phyloP scores from a whole-genome alignment of 1,139 yeast genomes.

The Diutina neorugosa region DNA sequence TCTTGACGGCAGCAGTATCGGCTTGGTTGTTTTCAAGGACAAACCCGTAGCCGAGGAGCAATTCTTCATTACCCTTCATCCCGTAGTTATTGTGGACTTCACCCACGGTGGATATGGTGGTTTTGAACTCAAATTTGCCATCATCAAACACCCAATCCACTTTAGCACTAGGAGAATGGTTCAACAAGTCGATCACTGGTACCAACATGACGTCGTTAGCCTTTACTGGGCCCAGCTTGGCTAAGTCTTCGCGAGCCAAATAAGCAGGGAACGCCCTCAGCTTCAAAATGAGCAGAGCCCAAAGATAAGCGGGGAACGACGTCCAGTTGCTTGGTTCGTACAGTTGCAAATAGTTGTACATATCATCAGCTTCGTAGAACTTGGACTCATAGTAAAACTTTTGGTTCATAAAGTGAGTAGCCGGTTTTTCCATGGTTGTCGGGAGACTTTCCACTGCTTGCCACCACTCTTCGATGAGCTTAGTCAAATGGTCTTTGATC shows the following conservation, averaged over 20 bases:
- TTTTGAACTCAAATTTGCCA: background rate
- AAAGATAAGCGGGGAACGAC: slow-evolving; percentile 51
- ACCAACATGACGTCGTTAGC: slow-evolving; percentile 41
- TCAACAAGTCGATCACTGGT: slow-evolving; percentile 70
- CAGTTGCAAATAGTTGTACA: slow-evolving; percentile 16
- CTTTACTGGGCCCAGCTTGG: slow-evolving; percentile 17
- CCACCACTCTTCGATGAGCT: slow-evolving; percentile 44
- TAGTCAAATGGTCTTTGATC: slow-evolving; percentile 20
- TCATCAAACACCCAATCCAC: slow-evolving; percentile 45
- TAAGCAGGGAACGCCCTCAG: slow-evolving; percentile 73
- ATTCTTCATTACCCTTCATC: slow-evolving; percentile 71
- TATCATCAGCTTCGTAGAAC: slow-evolving; percentile 28
- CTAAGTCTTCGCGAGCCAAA: slow-evolving; percentile 16
- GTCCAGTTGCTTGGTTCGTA: slow-evolving; percentile 35
- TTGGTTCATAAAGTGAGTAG: slow-evolving; percentile 26
- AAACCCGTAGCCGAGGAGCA: slow-evolving; percentile 58
- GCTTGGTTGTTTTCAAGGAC: slow-evolving; percentile 43
- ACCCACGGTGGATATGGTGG: slow-evolving; percentile 12
- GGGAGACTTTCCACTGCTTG: slow-evolving; percentile 23
- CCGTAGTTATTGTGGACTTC: slow-evolving; percentile 79
- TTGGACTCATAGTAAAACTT: slow-evolving; percentile 37
- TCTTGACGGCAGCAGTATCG: slow-evolving; percentile 50
- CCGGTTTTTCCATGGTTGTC: slow-evolving; percentile 19
- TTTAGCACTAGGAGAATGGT: slow-evolving; percentile 51
- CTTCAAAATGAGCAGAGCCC: slow-evolving; percentile 62